Evolutionary conservation across 768 basidiomycete genomes (phyloP).

Genomic region (Boletus patriciae): DNA sequence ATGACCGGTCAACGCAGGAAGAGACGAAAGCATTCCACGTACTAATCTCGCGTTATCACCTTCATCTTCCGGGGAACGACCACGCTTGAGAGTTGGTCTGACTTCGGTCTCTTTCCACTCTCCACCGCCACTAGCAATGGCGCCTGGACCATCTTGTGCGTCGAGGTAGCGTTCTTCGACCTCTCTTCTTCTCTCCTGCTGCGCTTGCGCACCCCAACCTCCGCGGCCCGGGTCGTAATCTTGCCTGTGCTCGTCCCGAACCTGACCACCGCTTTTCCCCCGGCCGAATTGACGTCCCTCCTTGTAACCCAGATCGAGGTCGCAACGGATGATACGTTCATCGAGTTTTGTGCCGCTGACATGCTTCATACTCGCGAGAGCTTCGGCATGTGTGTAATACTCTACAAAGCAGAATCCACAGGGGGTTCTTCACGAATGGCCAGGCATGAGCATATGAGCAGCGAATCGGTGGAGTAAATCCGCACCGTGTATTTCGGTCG

Average conservation of each 20-base stretch:
- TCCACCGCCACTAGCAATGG: slow-evolving; percentile 79
- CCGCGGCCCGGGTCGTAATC: slow-evolving; percentile 97
- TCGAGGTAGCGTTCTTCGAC: slow-evolving; percentile 88
- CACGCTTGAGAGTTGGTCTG: slow-evolving; percentile 57
- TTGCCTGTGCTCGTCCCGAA: slow-evolving; percentile 93
- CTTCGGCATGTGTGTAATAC: slow-evolving; percentile 93
- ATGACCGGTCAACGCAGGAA: slow-evolving; percentile 8
- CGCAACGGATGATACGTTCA: slow-evolving; percentile 97
- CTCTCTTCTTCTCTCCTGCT: slow-evolving; percentile 74
- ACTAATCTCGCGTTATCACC: slow-evolving; percentile 59
- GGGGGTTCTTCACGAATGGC: slow-evolving; percentile 60
- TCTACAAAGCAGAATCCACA: slow-evolving; percentile 97
- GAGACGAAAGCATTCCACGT: slow-evolving; percentile 25
- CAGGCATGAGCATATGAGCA: slow-evolving; percentile 6
- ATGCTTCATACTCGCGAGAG: slow-evolving; percentile 88
- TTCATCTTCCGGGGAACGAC: slow-evolving; percentile 77
- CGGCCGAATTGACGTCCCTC: slow-evolving; percentile 97
- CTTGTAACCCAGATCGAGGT: slow-evolving; percentile 93
- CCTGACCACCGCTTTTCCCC: slow-evolving; percentile 96
- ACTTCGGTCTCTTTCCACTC: slow-evolving; percentile 78
- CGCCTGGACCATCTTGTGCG: slow-evolving; percentile 73
- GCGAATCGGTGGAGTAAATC: not conserved
- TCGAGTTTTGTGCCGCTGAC: slow-evolving; percentile 98
- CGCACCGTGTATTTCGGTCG: slow-evolving; percentile 82
- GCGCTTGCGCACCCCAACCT: slow-evolving; percentile 89